phyloP scores from a whole-genome alignment of 2,329 filamentous ascomycete genomes.

The Aspergillus fumigatus region DNA sequence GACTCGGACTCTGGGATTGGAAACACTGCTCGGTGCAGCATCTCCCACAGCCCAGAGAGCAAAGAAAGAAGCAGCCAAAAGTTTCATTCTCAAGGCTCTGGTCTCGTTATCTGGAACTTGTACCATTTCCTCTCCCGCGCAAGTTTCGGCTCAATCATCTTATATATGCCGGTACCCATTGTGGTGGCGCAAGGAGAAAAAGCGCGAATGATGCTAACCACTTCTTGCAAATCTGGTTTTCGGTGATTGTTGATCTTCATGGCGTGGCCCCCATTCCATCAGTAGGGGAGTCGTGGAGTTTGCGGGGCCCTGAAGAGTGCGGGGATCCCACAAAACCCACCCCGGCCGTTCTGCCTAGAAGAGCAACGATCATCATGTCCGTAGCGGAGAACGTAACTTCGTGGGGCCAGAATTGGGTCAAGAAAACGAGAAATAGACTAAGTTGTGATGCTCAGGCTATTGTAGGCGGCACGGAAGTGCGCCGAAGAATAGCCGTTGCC shows the following conservation, averaged over 20 bases:
- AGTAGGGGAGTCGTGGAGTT: background rate
- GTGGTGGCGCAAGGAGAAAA: too few species aligned
- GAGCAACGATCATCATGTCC: background rate
- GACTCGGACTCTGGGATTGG: conserved; percentile 28
- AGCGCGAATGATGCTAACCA: background rate
- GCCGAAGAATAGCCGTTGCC: background rate
- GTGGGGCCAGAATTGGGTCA: background rate
- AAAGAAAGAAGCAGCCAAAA: conserved; percentile 6
- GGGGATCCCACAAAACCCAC: background rate
- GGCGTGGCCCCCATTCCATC: background rate
- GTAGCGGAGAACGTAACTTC: background rate
- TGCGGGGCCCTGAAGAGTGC: background rate
- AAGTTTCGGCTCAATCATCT: background rate
- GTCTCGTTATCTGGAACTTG: background rate
- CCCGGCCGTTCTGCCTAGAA: background rate
- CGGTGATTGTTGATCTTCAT: background rate
- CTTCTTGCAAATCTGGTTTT: background rate
- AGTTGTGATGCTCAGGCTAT: background rate
- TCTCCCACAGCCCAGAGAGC: conserved; percentile 11
- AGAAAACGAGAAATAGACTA: background rate
- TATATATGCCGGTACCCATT: background rate
- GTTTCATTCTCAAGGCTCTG: conserved; percentile 2
- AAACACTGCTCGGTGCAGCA: conserved; percentile 17
- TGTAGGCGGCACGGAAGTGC: background rate
- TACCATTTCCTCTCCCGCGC: background rate